Conservation (phyloP, 2,329 filamentous ascomycete genomes). For the Arthrobotrys conoides region DNA sequence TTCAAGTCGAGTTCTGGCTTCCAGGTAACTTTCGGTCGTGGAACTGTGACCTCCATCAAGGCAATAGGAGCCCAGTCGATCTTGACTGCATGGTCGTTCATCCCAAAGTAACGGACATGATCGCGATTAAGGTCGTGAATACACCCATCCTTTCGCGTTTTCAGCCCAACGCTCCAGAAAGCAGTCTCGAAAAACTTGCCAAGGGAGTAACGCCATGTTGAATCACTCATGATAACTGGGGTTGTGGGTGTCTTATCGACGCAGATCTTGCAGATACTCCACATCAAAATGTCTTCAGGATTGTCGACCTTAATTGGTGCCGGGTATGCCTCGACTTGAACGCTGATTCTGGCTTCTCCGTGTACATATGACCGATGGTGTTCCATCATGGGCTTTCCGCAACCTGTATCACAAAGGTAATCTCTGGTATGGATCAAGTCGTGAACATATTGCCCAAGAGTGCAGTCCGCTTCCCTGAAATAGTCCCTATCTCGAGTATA, state of each 20-base stretch:
- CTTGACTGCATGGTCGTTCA: slow-evolving; percentile 84
- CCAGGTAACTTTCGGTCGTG: slow-evolving; percentile 91
- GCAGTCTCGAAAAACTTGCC: slow-evolving; percentile 98
- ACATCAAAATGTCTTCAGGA: slow-evolving; percentile 87
- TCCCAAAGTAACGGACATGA: slow-evolving; percentile 92
- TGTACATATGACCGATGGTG: slow-evolving; percentile 98
- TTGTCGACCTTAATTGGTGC: slow-evolving; percentile 73
- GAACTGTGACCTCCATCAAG: slow-evolving; percentile 93
- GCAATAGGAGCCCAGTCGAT: slow-evolving; percentile 95
- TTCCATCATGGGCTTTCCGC: slow-evolving; percentile 88
- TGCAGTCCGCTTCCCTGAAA: slow-evolving; percentile 80
- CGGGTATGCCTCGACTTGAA: slow-evolving; percentile 85
- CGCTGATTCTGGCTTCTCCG: slow-evolving; percentile 90
- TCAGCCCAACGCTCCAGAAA: slow-evolving; percentile 91
- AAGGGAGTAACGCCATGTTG: slow-evolving; percentile 98
- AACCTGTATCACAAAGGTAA: slow-evolving; percentile 84
- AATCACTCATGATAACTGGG: slow-evolving; percentile 90
- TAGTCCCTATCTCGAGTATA: slow-evolving; percentile 74
- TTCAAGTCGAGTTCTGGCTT: slow-evolving; percentile 94
- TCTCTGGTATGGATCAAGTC: slow-evolving; percentile 84
- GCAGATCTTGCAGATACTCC: slow-evolving; percentile 95
- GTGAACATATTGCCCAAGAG: slow-evolving; percentile 94
- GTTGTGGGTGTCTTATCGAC: slow-evolving; percentile 82
- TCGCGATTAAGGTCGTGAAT: slow-evolving; percentile 93
- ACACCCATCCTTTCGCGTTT: slow-evolving; percentile 81